A percentile compares a stretch with the other conserved stretches of the same genome.
These are phyloP conservation scores for Hygrophoropsis aurantiaca DNA, from an alignment of 768 basidiomycete species.

Conservation along the genomic window DNA sequence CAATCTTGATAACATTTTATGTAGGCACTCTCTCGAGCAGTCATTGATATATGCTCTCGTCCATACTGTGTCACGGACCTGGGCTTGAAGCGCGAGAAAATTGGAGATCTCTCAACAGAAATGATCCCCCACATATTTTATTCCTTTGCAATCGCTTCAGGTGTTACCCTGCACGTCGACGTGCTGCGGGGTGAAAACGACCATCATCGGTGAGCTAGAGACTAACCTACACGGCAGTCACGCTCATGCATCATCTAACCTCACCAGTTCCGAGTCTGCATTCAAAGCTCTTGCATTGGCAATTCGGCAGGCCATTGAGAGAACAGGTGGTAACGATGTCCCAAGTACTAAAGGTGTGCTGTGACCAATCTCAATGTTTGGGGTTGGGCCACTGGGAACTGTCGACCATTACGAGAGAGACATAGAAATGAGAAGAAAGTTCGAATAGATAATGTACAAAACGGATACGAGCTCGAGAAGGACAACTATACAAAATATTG, in stretches of 20 bases:
- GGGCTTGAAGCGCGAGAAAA: slow-evolving; percentile 83
- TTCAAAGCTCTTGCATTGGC: slow-evolving; percentile 98
- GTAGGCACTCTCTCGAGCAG: slow-evolving; percentile 91
- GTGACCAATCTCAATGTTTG: slow-evolving; percentile 21
- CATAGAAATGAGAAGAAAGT: background rate
- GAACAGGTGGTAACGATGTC: slow-evolving; percentile 85
- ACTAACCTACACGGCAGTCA: background rate
- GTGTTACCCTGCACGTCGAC: slow-evolving; percentile 92
- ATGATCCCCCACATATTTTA: slow-evolving; percentile 98
- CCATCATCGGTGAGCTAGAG: slow-evolving; percentile 79
- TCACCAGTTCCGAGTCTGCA: slow-evolving; percentile 84
- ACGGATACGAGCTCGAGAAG: slow-evolving; percentile 3
- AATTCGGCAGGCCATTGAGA: slow-evolving; percentile 90
- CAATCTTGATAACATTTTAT: slow-evolving; percentile 4
- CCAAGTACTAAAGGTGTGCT: slow-evolving; percentile 98
- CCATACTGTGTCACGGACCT: slow-evolving; percentile 95
- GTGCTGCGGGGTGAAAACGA: slow-evolving; percentile 95
- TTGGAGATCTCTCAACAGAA: slow-evolving; percentile 94
- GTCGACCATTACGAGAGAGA: background rate
- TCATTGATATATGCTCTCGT: slow-evolving; percentile 97
- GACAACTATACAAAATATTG: slow-evolving; percentile 11
- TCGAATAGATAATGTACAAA: slow-evolving; percentile 17
- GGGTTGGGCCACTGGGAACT: background rate
- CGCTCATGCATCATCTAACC: slow-evolving; percentile 4
- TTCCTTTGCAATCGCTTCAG: slow-evolving; percentile 96